Base-by-base conservation (phyloP, 768 basidiomycete genomes). In the Phanerochaete carnosa region DNA sequence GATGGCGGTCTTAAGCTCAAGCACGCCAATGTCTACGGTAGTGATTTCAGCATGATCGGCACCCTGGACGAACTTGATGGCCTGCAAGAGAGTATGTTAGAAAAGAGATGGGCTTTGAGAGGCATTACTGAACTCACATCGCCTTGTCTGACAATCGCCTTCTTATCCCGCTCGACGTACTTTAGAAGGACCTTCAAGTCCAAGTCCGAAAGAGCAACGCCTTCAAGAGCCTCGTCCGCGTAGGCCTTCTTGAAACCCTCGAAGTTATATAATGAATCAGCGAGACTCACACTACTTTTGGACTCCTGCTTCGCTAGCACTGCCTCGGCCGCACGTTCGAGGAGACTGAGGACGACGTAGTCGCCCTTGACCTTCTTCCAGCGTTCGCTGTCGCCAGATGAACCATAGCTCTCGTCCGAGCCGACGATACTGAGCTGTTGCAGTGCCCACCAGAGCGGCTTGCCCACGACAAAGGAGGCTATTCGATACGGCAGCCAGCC, bases 391-490 rank as follows among this genome's bases (percentile, higher is more conserved):
- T 80, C 78, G 39, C 75, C 75, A 26, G 79, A 74, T 30, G 73
- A 75, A 26, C 69, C 66, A 11, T 63, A 66, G 22, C 59, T 51
- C 1, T 89, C 88, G 50, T 90, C 88, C 2, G 74, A 68, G 22
- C 83, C 83, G 7, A 90, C 83, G 3, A 94, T 74, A 26, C 85
- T 88, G n/a, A 88, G 76, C 63, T 91, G 90, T 62, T 89, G 86
- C 59, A 95, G 80, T 2, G 88, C 86, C 93, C 93, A 95, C 89
- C 88, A 92, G 1, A 95, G 75, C 2, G 93, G 92, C 66, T 84
- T 86, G 7, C 87, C 90, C 7, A 94, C 79, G 8, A 94, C 76
- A 59, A 82, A 88, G 11, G 88, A 79, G 2, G 83, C 89, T 54
- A 92, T 78, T 22, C 90, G 85, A 52, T 77, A 81, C 0, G 90